Evolutionary conservation across 1,284 basidiomycete species (phyloP).

Genomic region (Somion occarium): DNA sequence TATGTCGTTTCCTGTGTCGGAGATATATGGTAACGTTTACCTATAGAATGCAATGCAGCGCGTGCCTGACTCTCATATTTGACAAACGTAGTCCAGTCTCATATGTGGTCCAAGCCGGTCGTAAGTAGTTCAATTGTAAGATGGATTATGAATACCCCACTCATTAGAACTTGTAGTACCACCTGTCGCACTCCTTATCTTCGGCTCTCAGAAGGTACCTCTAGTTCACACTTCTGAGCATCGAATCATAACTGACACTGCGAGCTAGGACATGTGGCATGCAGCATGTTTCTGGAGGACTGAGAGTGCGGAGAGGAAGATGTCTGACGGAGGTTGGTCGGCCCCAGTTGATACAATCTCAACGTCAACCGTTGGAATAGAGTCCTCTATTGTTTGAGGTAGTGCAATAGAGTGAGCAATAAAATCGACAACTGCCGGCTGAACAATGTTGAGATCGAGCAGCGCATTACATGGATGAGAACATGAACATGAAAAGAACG

Average conservation of each 20-base stretch:
- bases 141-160: neutral
- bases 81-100: conserved; percentile 30
- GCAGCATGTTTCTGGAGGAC: neutral
- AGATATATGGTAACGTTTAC: neutral
- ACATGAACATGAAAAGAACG: neutral
- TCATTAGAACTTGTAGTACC: conserved; percentile 8
- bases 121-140: conserved; percentile 28
- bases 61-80: conserved; percentile 41
- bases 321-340: neutral
- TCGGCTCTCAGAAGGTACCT: conserved; percentile 1
- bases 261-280: neutral
- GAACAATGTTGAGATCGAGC: too few relatives aligned
- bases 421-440: too few relatives aligned
- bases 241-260: neutral
- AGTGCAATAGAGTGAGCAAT: too few relatives aligned
- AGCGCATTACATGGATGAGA: too few relatives aligned
- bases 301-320: neutral
- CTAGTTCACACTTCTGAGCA: neutral
- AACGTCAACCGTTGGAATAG: too few relatives aligned
- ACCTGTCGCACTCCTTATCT: conserved; percentile 6
- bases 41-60: neutral
- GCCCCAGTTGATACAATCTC: neutral
- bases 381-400: too few relatives aligned
- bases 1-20: conserved; percentile 23
- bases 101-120: conserved; percentile 46